A percentile compares a stretch with the other conserved stretches of the same genome.
phyloP scores from a whole-genome alignment of 2,329 filamentous ascomycete species.

The Claviceps humidiphila region DNA sequence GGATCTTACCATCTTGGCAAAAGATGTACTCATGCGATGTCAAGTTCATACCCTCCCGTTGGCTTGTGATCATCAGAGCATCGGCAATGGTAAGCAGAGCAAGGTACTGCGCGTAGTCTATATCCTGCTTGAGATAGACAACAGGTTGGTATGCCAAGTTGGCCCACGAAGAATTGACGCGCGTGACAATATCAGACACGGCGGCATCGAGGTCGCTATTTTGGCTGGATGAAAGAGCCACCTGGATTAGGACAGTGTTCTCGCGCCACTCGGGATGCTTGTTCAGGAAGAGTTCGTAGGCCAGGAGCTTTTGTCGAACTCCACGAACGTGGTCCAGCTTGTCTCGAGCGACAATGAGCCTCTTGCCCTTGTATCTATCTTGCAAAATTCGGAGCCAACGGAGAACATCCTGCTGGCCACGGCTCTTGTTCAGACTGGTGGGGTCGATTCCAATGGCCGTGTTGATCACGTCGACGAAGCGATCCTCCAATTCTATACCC shows the following conservation, averaged over 20 bases:
- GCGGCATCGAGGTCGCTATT: constrained; percentile 77
- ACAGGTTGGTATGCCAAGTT: constrained; percentile 86
- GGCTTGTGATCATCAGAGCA: constrained; percentile 83
- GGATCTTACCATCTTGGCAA: constrained; percentile 71
- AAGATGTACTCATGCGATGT: constrained; percentile 90
- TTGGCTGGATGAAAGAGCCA: constrained; percentile 81
- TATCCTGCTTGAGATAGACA: constrained; percentile 89
- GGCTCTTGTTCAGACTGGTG: constrained; percentile 55
- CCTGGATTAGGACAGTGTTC: constrained; percentile 82
- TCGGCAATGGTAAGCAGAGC: constrained; percentile 82
- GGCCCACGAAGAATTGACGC: constrained; percentile 84
- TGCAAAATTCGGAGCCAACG: constrained; percentile 70
- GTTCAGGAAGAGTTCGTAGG: constrained; percentile 88
- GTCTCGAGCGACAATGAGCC: constrained; percentile 81
- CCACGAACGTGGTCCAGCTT: constrained; percentile 89
- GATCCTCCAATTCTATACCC: constrained; percentile 80
- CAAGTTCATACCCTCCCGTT: constrained; percentile 94
- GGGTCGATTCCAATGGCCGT: constrained; percentile 88
- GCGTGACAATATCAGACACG: constrained; percentile 85
- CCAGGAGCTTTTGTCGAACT: constrained; percentile 82
- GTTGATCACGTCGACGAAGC: constrained; percentile 79
- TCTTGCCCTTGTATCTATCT: constrained; percentile 77
- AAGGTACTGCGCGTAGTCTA: constrained; percentile 86
- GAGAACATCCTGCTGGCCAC: constrained; percentile 57
- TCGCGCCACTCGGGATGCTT: constrained; percentile 84